Percentiles rank a stretch among this genome's conserved stretches.
These are phyloP conservation scores for Stephanodiscus triporus DNA, from an alignment of 108 stramenopile species.

Conservation along the genomic window DNA sequence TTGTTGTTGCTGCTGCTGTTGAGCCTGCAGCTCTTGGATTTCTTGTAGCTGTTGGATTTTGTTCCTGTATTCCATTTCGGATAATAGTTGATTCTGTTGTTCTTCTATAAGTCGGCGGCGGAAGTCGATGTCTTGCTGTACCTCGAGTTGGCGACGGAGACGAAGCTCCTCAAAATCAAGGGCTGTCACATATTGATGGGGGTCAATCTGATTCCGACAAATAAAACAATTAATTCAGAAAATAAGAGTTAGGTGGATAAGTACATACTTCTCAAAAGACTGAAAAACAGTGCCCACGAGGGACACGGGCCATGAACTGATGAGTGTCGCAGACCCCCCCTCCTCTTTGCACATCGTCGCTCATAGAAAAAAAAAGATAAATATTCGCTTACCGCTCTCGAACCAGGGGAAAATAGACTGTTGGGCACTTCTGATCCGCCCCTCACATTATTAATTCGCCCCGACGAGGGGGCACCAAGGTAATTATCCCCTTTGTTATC, in stretches of 20 bases:
- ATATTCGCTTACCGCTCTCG: slow-evolving; percentile 32
- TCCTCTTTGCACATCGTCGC: neutral
- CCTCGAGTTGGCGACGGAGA: slow-evolving; percentile 25
- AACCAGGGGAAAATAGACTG: slow-evolving; percentile 12
- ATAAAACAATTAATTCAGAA: neutral
- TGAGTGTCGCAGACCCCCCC: neutral
- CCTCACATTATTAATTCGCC: slow-evolving; percentile 14
- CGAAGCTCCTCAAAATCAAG: slow-evolving; percentile 43
- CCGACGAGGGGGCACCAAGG: slow-evolving; percentile 1
- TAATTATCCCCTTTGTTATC: slow-evolving; percentile 26
- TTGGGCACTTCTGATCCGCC: slow-evolving; percentile 7
- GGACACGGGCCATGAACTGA: neutral
- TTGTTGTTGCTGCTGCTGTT: slow-evolving; percentile 31
- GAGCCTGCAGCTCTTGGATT: slow-evolving; percentile 6
- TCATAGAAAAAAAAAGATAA: neutral
- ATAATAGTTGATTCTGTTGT: slow-evolving; percentile 27
- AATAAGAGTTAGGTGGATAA: neutral
- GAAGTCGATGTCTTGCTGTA: slow-evolving; percentile 38
- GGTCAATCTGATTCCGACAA: slow-evolving; percentile 20
- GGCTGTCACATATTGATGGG: slow-evolving; percentile 29
- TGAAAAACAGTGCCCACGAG: neutral
- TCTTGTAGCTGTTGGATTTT: slow-evolving; percentile 7
- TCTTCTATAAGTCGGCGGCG: slow-evolving; percentile 30
- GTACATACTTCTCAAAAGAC: neutral
- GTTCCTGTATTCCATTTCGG: slow-evolving; percentile 35